Evolutionary conservation across 139 green algal species (phyloP), one percentile per base, ranked within the genome.

Genomic region (Tetratostichococcus sp.): DNA sequence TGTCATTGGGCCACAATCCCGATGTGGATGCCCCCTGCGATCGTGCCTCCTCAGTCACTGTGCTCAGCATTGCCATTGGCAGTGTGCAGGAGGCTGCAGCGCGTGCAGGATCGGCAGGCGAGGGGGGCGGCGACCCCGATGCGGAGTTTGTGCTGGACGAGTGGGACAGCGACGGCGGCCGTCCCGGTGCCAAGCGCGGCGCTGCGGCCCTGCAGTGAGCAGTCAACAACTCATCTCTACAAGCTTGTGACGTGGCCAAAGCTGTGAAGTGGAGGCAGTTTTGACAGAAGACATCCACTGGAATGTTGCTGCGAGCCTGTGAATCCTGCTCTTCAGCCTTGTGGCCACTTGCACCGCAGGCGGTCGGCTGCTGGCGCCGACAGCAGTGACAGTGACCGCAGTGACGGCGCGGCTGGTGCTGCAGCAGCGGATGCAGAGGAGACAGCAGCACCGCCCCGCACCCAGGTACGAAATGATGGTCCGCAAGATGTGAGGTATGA

Each of bases 121-220:
- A 62, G 4, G 19, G 17, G 2, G 50, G 50, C 50, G 19, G n/a
- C 43, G 74, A 76, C 23, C 30, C 43, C 32, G 80, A 82, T n/a
- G 35, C 67, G 22, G 80, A 84, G 35, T 76, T 73, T 21, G 65
- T 82, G 32, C 58, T 78, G 62, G 67, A 78, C 21, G 77, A 72
- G 25, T 78, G 72, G 67, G 65, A 75, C 50, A 77, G 62, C 65
- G 72, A 77, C 30, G 35, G 35, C 30, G 35, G 59, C 4, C 43
- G 30, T 1, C 17, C 28, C 1, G 62, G 22, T 5, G 35, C 35
- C 14, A 71, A 72, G 62, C 30, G 26, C 16, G 32, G 30, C 19
- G 50, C 39, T 11, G 39, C 39, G 8, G 39, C 39, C 39, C n/a
- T n/a, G n/a, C n/a, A n/a, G n/a, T n/a, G n/a, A n/a, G n/a, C n/a